Evolutionary conservation across 1,284 basidiomycete genomes (phyloP).

Genomic region (Lentinula novae-zelandiae): DNA sequence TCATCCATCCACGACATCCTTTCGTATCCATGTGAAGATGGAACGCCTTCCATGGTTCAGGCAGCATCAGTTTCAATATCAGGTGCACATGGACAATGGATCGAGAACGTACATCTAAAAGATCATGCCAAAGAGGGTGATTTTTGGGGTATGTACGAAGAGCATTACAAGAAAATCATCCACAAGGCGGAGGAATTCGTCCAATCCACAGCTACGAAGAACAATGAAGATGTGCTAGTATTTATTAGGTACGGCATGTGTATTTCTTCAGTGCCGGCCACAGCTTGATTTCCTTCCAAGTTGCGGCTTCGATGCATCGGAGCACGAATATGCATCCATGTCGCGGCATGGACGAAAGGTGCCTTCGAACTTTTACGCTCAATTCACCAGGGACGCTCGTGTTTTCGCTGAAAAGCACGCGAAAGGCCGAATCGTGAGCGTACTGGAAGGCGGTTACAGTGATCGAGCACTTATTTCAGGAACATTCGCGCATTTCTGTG

Average conservation of each 20-base stretch:
- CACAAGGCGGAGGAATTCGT: constrained; percentile 74
- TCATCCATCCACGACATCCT: constrained; percentile 89
- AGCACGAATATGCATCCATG: constrained; percentile 92
- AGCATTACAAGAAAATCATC: constrained; percentile 70
- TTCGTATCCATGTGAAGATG: constrained; percentile 75
- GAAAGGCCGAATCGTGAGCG: constrained; percentile 74
- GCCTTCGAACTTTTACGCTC: constrained; percentile 83
- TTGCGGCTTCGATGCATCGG: constrained; percentile 91
- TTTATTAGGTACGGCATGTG: constrained; percentile 70
- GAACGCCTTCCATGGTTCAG: constrained; percentile 73
- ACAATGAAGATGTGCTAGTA: constrained; percentile 71
- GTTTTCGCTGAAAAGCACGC: constrained; percentile 67
- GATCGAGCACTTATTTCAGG: constrained; percentile 85
- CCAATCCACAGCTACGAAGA: constrained; percentile 54
- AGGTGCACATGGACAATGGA: constrained; percentile 85
- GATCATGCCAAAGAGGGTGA: constrained; percentile 65
- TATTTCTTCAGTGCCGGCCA: background rate
- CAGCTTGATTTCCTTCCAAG: constrained; percentile 28
- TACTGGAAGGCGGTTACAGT: constrained; percentile 94
- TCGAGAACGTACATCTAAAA: constrained; percentile 89
- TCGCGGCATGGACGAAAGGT: constrained; percentile 90
- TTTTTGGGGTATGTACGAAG: constrained; percentile 78
- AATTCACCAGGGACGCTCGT: constrained; percentile 76
- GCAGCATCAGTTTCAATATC: constrained; percentile 83
- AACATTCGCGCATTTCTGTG: constrained; percentile 74